phyloP scores from a whole-genome alignment of 352 stramenopile species.

The Phytopythium oedochilum region DNA sequence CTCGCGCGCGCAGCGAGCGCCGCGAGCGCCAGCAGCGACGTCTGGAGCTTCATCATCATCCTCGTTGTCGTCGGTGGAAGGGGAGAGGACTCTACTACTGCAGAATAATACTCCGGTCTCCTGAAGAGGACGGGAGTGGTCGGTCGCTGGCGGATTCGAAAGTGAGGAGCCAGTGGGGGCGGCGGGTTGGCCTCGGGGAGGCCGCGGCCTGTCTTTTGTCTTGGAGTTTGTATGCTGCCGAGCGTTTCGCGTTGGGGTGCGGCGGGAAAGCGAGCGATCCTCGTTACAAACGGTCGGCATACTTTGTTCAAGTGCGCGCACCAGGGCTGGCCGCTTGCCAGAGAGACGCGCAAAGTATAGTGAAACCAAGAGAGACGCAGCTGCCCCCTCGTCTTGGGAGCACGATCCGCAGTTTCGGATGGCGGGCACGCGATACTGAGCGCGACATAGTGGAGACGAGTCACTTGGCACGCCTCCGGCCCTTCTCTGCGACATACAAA shows the following conservation, averaged over 20 bases:
- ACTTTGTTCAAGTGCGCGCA: not conserved
- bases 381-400: not conserved
- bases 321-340: not conserved
- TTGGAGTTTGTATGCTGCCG: not conserved
- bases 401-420: not conserved
- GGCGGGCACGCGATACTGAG: not conserved
- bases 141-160: not conserved
- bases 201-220: not conserved
- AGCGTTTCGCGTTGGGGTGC: not conserved
- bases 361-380: not conserved
- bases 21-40: not conserved
- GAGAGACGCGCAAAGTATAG: not conserved
- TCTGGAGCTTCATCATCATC: slow-evolving; percentile 1
- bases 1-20: slow-evolving; percentile 5
- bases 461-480: not conserved
- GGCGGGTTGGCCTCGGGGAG: too few species aligned
- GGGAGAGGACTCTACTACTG: not conserved
- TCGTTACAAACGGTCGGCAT: not conserved
- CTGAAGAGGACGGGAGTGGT: not conserved
- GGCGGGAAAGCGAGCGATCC: not conserved
- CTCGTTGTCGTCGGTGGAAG: too few species aligned
- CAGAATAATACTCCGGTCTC: not conserved
- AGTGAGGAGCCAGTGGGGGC: not conserved
- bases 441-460: not conserved
- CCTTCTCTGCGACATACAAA: not conserved